Conservation (phyloP, 1,284 basidiomycete genomes). For the Puccinia coronata region DNA sequence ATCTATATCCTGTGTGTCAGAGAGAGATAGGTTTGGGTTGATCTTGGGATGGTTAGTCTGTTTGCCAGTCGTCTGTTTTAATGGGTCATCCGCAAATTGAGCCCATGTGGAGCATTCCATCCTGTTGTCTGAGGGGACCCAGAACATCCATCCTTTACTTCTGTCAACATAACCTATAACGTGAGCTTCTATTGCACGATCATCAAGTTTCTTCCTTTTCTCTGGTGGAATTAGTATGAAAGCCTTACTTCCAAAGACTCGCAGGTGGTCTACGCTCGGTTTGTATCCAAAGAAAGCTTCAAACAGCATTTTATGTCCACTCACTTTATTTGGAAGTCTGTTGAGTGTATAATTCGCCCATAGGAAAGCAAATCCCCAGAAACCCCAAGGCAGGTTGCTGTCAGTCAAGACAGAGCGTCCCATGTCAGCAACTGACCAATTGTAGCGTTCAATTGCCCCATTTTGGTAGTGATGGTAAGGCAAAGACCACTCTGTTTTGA, state of each 20-base stretch:
- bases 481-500: too few species aligned
- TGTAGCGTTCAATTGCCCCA: background rate
- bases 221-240: too few species aligned
- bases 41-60: too few species aligned
- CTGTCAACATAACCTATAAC: constrained; percentile 14
- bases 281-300: background rate
- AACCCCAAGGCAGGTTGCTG: too few species aligned
- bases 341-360: too few species aligned
- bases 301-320: background rate
- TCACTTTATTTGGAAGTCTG: background rate
- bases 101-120: background rate
- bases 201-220: constrained; percentile 3
- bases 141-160: too few species aligned
- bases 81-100: background rate
- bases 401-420: too few species aligned
- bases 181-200: too few species aligned
- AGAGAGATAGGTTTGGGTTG: too few species aligned
- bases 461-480: too few species aligned
- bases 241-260: background rate
- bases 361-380: too few species aligned
- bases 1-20: background rate
- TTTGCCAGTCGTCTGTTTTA: too few species aligned
- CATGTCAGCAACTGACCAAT: background rate
- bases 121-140: background rate
- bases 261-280: background rate